Evolutionary conservation across 306 rosid species (phyloP), one percentile per base, ranked within the genome.

Genomic region (Fragaria vesca): DNA sequence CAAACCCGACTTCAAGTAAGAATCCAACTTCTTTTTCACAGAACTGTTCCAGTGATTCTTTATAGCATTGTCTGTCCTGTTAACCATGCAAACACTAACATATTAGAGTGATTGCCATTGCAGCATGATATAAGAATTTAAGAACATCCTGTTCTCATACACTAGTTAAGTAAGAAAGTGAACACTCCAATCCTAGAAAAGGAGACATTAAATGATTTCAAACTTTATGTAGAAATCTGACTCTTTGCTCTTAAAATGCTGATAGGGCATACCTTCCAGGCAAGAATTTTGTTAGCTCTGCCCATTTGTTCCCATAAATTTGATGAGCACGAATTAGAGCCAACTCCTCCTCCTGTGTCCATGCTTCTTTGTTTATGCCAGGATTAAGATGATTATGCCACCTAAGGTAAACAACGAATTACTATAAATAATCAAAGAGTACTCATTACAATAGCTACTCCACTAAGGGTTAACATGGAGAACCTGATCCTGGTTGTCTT

Each of bases 321-420:
- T 91, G 93, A 91, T 96, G 99, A 50, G 98, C 99, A 47, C 91
- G 97, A 71, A 96, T 90, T 69, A 96, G 83, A 83, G 97, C 96
- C 74, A 96, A 74, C 86, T 96, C 99, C 81, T 96, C 99, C 58
- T 96, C 99, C 81, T 89, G 94, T 5, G 98, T 93, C 99, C 99
- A 96, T 83, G 99, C 98, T 78, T 96, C 97, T 87, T 91, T 93
- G 84, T 96, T 96, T 89, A 96, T 96, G 62, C 89, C 73, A 76
- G 99, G 99, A 85, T 96, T 96, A 75, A 96, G 97, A 85, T 96
- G 99, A 90, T 96, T 96, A 75, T 96, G 99, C 99, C 99, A 96
- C 93, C 99, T 96, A 75, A 63, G 62, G 32, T 57, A 57, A 79
- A 57, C 9, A 45, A 16, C 38, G 26, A 66, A 36, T 3, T 24